Conservation (phyloP, 345 rosid genomes). For the Pseudoturritis turrita region DNA sequence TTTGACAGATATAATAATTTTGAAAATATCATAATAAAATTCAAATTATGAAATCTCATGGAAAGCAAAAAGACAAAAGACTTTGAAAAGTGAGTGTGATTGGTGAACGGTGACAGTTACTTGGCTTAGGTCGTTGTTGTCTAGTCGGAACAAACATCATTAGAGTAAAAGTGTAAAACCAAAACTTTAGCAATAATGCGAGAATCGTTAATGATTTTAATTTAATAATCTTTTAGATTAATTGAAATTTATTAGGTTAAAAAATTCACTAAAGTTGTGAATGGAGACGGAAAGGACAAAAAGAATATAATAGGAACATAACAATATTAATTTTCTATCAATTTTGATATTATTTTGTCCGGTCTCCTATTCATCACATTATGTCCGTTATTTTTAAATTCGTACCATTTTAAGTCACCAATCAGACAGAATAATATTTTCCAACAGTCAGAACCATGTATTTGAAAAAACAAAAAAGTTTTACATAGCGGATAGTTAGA, state of each 20-base stretch:
- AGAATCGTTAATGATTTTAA: neutral
- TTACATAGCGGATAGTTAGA: no score
- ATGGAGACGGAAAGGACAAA: no score
- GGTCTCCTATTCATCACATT: no score
- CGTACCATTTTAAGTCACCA: no score
- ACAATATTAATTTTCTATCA: no score
- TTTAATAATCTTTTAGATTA: neutral
- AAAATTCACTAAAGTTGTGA: neutral
- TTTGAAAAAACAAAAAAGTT: no score
- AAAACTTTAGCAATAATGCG: neutral
- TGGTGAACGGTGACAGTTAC: slow-evolving; percentile 10
- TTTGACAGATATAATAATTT: neutral
- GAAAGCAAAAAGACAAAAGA: slow-evolving; percentile 5
- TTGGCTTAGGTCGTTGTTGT: slow-evolving; percentile 4
- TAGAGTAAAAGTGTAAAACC: neutral
- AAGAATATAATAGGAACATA: no score
- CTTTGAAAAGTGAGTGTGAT: neutral
- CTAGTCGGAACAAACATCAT: slow-evolving; percentile 6
- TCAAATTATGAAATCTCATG: neutral
- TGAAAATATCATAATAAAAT: neutral
- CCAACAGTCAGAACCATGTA: no score
- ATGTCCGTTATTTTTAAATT: no score
- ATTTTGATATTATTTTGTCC: no score
- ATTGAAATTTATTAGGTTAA: neutral
- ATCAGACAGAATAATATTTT: no score